A percentile compares a stretch with the other conserved stretches of the same genome.
Conservation (phyloP, 306 rosid species). For the Cucumis cinereus region DNA sequence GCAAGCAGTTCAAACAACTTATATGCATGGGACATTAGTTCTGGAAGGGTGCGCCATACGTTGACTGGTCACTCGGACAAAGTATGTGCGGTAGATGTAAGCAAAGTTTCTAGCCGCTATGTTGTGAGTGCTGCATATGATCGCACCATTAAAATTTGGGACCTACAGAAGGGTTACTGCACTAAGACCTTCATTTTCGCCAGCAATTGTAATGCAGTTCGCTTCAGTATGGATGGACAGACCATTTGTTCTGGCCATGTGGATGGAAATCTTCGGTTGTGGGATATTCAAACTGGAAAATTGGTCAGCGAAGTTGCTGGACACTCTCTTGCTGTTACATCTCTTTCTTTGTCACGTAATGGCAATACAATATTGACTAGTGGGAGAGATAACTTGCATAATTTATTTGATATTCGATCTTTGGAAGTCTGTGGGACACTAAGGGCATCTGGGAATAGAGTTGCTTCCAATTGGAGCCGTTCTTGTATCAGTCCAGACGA, state of each 20-base stretch:
- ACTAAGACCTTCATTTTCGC: slow-evolving; percentile 59
- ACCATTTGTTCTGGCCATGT: slow-evolving; percentile 88
- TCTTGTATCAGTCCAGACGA: slow-evolving; percentile 95
- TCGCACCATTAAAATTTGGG: slow-evolving; percentile 96
- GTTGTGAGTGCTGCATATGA: slow-evolving; percentile 91
- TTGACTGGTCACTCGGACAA: slow-evolving; percentile 87
- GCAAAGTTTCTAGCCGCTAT: slow-evolving; percentile 75
- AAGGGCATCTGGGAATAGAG: slow-evolving; percentile 63
- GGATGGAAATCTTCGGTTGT: slow-evolving; percentile 86
- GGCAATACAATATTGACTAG: slow-evolving; percentile 75
- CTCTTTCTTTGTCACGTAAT: slow-evolving; percentile 69
- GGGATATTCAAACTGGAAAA: slow-evolving; percentile 81
- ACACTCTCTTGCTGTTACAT: slow-evolving; percentile 74
- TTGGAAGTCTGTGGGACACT: slow-evolving; percentile 82
- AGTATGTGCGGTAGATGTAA: slow-evolving; percentile 93
- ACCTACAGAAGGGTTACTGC: slow-evolving; percentile 92
- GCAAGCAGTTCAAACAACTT: slow-evolving; percentile 98
- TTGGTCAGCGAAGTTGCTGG: slow-evolving; percentile 86
- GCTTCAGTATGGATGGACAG: slow-evolving; percentile 80
- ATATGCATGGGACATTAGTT: slow-evolving; percentile 67
- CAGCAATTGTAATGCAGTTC: slow-evolving; percentile 81
- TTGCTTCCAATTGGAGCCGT: slow-evolving; percentile 92
- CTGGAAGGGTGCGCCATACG: slow-evolving; percentile 80
- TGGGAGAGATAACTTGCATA: slow-evolving; percentile 91
- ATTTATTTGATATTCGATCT: slow-evolving; percentile 70